Evolutionary conservation across 2,329 filamentous ascomycete species (phyloP), one percentile per base, ranked within the genome.

Genomic region (Hypomyces rosellus): DNA sequence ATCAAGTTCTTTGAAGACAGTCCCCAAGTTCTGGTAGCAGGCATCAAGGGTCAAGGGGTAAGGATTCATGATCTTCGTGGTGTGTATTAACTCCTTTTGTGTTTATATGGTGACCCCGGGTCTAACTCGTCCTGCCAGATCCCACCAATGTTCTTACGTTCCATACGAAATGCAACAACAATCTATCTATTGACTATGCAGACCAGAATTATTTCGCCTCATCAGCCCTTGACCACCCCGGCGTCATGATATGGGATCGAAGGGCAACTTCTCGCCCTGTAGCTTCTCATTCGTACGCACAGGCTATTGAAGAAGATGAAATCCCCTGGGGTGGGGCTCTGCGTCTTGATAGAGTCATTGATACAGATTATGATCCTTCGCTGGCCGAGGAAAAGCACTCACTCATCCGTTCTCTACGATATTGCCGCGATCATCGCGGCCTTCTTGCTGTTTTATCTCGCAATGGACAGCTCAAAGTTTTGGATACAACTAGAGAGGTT

Each of bases 151-250:
- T 77, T 6, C 71, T 79, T 44, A 81, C 73, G n/a, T 85, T 84
- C 56, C 78, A 78, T 54, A 86, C 82, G 4, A 81, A 79, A 57
- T 84, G 81, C 59, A 84, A 83, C 64, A 86, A 86, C 58, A 86
- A 86, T 56, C 65, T 93, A 49, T 80, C 87, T 14, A 88, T 93
- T 53, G 88, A 93, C 69, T 88, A 87, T 53, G 74, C 82, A 18
- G 86, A 95, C 59, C 82, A 85, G 56, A 90, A 93, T 59, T 92
- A 90, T 66, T 92, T 93, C 69, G 84, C 88, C 1, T 91, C 88
- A 1, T 89, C 87, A 13, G 85, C 85, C 3, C 71, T 88, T 12
- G 86, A 88, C 52, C 84, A 88, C 45, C 85, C 88, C 1, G 82
- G 82, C 7, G 76, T 92, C 46, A 84, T 86, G 64, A 76, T 92